phyloP scores from a whole-genome alignment of 2,329 filamentous ascomycete species.

The Nigrospora oryzae region DNA sequence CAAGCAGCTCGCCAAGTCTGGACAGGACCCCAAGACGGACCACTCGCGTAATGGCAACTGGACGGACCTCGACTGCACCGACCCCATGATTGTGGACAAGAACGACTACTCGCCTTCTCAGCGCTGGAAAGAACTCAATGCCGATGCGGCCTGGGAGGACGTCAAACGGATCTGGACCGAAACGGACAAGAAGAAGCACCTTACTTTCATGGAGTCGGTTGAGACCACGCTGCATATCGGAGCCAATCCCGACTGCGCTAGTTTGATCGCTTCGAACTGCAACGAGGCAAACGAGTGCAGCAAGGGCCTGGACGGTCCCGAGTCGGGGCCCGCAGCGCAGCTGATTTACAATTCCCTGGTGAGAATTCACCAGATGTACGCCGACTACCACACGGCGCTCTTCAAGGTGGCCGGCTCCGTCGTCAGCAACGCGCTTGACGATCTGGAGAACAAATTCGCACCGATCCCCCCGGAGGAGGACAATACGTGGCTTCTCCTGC shows the following conservation, averaged over 20 bases:
- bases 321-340: constrained; percentile 8
- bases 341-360: constrained; percentile 12
- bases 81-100: background rate
- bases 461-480: constrained; percentile 13
- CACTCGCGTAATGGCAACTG: constrained; percentile 8
- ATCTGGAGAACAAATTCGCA: constrained; percentile 18
- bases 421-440: constrained; percentile 9
- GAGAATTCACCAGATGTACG: constrained; percentile 7
- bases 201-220: constrained; percentile 9
- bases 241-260: too few relatives aligned
- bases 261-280: constrained; percentile 3
- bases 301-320: background rate
- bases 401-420: constrained; percentile 5
- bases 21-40: constrained; percentile 2
- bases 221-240: background rate
- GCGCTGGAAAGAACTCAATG: constrained; percentile 16
- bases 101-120: background rate
- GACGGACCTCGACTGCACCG: constrained; percentile 1
- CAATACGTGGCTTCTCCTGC: constrained; percentile 16
- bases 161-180: constrained; percentile 12
- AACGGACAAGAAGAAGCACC: constrained; percentile 2
- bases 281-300: background rate
- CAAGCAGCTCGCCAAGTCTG: constrained; percentile 3
- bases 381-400: constrained; percentile 6
- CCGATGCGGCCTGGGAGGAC: constrained; percentile 16